A percentile compares a stretch with the other conserved stretches of the same genome.
These are phyloP conservation scores for Lentinula raphanica DNA, from an alignment of 768 basidiomycete species.

Conservation along the genomic window DNA sequence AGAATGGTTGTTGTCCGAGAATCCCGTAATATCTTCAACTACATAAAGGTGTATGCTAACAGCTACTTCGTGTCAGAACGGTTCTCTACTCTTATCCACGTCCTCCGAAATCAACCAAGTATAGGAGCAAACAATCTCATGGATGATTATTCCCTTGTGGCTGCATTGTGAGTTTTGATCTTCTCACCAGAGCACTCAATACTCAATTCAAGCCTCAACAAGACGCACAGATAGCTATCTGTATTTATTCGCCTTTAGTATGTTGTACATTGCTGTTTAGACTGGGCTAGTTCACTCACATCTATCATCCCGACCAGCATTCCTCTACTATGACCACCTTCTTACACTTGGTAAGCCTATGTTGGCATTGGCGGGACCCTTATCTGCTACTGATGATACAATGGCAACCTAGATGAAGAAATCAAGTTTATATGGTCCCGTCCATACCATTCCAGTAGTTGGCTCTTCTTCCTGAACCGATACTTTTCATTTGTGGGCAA, in stretches of 20 bases:
- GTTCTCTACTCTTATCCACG: not conserved
- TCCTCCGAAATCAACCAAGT: not conserved
- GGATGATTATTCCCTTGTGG: not conserved
- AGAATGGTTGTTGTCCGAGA: not conserved
- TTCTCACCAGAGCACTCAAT: not conserved
- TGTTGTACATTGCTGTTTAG: not conserved
- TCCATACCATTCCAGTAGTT: not conserved
- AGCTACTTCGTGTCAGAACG: not conserved
- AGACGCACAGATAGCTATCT: not conserved
- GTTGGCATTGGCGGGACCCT: too few species aligned
- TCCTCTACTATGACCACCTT: not conserved
- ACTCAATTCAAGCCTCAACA: not conserved
- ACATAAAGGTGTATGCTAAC: not conserved
- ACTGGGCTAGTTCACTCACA: not conserved
- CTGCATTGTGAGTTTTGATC: not conserved
- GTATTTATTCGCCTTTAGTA: not conserved
- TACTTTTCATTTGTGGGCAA: slow-evolving; percentile 1
- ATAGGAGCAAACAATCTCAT: not conserved
- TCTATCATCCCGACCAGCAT: not conserved
- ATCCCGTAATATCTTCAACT: not conserved
- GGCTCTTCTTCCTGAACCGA: not conserved
- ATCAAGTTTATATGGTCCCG: not conserved
- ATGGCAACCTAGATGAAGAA: not conserved
- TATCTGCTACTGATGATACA: not conserved
- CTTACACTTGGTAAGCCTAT: not conserved